phyloP scores from a whole-genome alignment of 441 rosid genomes.

The Croton setiger region DNA sequence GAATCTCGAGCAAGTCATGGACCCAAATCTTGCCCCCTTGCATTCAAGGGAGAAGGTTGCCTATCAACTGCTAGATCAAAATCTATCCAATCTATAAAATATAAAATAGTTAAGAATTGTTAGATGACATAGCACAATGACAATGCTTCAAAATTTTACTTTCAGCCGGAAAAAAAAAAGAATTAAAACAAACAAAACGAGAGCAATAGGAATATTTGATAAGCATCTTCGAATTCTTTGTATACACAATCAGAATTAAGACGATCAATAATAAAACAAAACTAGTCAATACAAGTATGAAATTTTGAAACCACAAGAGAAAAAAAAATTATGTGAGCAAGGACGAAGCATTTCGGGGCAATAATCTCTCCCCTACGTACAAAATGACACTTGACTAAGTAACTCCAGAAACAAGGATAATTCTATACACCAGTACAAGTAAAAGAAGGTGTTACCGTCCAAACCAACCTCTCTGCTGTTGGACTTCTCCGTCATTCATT shows the following conservation, averaged over 20 bases:
- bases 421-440: conserved; percentile 39
- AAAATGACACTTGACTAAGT: conserved; percentile 14
- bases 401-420: conserved; percentile 20
- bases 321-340: conserved; percentile 12
- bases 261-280: conserved; percentile 18
- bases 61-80: too few species aligned
- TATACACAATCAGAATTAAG: conserved; percentile 28
- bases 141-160: too few species aligned
- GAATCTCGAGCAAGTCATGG: too few species aligned
- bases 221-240: conserved; percentile 23
- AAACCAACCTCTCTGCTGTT: conserved; percentile 70
- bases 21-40: background rate
- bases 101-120: too few species aligned
- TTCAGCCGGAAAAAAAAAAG: background rate
- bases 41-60: background rate
- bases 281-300: conserved; percentile 14
- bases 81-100: too few species aligned
- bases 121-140: too few species aligned
- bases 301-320: conserved; percentile 9
- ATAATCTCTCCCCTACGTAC: conserved; percentile 19
- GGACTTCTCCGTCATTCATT: conserved; percentile 78
- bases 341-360: conserved; percentile 13
- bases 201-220: conserved; percentile 3
- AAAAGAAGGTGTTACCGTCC: conserved; percentile 42
- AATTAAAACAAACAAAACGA: background rate